A percentile compares a stretch with the other conserved stretches of the same genome.
Evolutionary conservation across 345 rosid genomes (phyloP).

Genomic region (Zanthoxylum bungeanum): DNA sequence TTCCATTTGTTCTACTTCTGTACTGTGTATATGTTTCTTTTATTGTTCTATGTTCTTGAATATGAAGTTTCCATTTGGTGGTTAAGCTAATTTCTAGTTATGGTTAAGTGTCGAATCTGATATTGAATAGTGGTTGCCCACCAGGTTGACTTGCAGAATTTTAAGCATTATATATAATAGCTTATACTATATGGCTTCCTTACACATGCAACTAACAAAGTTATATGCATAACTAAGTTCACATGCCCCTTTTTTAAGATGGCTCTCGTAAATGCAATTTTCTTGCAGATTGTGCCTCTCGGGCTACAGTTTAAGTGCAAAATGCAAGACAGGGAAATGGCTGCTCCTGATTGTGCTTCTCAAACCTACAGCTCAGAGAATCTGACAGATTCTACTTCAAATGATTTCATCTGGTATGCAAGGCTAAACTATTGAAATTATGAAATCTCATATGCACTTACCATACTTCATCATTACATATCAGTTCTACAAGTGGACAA

Average conservation of each 20-base stretch:
- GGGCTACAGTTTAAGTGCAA: conserved; percentile 59
- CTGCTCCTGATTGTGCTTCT: conserved; percentile 23
- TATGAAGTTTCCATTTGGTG: not conserved
- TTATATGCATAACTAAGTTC: not conserved
- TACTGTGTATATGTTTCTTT: not conserved
- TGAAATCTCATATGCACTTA: conserved; percentile 2
- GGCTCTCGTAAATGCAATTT: not conserved
- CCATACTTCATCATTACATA: not conserved
- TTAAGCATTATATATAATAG: not conserved
- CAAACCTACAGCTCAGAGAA: conserved; percentile 24
- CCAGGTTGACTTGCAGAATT: not conserved
- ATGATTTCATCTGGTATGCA: conserved; percentile 72
- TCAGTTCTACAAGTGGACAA: not conserved
- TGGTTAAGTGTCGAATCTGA: not conserved
- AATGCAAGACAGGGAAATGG: conserved; percentile 32
- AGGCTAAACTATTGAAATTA: not conserved
- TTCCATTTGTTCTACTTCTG: not conserved
- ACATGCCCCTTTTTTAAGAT: too few species aligned
- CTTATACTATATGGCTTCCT: not conserved
- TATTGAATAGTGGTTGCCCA: not conserved
- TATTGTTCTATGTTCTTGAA: not conserved
- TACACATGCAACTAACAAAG: not conserved
- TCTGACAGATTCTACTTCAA: conserved; percentile 25
- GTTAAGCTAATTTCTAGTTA: not conserved
- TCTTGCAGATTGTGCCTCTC: conserved; percentile 58